Evolutionary conservation across 306 rosid genomes (phyloP).

Genomic region (Lathyrus aphaca): DNA sequence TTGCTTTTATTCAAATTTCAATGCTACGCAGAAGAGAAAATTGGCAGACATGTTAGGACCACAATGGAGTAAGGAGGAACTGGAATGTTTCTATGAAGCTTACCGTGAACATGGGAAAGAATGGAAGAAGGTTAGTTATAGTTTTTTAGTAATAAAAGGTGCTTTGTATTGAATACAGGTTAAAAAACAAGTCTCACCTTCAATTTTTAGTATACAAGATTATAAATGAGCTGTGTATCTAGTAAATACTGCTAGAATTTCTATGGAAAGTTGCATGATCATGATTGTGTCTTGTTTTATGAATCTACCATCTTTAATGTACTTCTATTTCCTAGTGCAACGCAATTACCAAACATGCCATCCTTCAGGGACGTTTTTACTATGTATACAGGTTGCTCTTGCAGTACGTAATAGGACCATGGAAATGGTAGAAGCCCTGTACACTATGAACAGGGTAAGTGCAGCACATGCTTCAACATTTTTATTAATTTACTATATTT

Average conservation of each 20-base stretch:
- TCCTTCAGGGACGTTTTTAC: conserved; percentile 30
- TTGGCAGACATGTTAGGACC: conserved; percentile 90
- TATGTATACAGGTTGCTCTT: conserved; percentile 67
- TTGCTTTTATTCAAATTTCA: conserved; percentile 35
- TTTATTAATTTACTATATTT: conserved; percentile 35
- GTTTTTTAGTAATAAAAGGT: conserved; percentile 17
- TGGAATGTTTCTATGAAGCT: conserved; percentile 78
- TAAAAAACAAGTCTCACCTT: conserved; percentile 24
- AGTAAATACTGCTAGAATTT: conserved; percentile 31
- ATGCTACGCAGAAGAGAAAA: conserved; percentile 80
- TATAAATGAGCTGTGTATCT: conserved; percentile 21
- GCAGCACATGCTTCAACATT: conserved; percentile 31
- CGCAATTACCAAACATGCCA: conserved; percentile 26
- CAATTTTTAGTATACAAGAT: conserved; percentile 21
- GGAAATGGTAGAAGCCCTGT: conserved; percentile 96
- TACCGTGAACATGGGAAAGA: conserved; percentile 89
- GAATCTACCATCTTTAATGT: conserved; percentile 32
- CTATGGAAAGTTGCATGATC: conserved; percentile 25
- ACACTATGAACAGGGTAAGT: conserved; percentile 80
- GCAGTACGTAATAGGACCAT: conserved; percentile 66
- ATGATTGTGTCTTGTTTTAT: conserved; percentile 34
- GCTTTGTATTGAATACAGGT: conserved; percentile 31
- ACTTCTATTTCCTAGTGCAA: conserved; percentile 26
- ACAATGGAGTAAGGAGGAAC: conserved; percentile 87
- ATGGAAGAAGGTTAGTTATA: conserved; percentile 85